A percentile compares a stretch with the other conserved stretches of the same genome.
Conservation (phyloP, 129 eudicot genomes). For the Cynara cardunculus region DNA sequence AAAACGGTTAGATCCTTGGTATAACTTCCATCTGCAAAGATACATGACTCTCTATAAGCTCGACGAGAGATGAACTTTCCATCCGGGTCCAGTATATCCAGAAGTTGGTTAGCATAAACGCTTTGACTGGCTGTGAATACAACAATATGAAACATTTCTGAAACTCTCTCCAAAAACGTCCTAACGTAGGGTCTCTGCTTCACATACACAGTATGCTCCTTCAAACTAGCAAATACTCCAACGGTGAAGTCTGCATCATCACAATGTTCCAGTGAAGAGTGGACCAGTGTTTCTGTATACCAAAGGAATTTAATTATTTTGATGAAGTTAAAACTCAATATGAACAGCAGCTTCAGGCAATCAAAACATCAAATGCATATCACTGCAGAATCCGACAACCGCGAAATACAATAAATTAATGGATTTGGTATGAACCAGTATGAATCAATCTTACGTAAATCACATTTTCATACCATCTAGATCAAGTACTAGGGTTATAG, state of each 20-base stretch:
- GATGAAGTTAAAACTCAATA: neutral
- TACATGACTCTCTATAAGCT: constrained; percentile 78
- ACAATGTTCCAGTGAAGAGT: constrained; percentile 81
- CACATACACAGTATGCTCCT: constrained; percentile 60
- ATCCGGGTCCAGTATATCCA: constrained; percentile 65
- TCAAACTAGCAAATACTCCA: constrained; percentile 37
- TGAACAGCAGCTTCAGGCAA: neutral
- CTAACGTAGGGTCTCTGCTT: constrained; percentile 62
- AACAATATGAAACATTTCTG: constrained; percentile 65
- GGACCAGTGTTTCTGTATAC: constrained; percentile 86
- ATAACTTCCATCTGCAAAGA: constrained; percentile 59
- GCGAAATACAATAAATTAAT: too few species aligned
- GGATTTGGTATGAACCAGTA: neutral
- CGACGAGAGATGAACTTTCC: constrained; percentile 54
- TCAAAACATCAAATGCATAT: neutral
- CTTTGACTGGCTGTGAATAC: constrained; percentile 78
- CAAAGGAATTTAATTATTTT: neutral
- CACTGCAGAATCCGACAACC: too few species aligned
- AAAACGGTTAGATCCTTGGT: constrained; percentile 65
- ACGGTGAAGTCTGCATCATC: constrained; percentile 82
- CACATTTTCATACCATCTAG: constrained; percentile 70
- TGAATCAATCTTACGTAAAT: neutral
- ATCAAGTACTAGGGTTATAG: constrained; percentile 84
- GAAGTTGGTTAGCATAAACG: constrained; percentile 63
- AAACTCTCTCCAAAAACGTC: constrained; percentile 52